phyloP scores from a whole-genome alignment of 768 basidiomycete species.

The Leccinum fibrillosum region DNA sequence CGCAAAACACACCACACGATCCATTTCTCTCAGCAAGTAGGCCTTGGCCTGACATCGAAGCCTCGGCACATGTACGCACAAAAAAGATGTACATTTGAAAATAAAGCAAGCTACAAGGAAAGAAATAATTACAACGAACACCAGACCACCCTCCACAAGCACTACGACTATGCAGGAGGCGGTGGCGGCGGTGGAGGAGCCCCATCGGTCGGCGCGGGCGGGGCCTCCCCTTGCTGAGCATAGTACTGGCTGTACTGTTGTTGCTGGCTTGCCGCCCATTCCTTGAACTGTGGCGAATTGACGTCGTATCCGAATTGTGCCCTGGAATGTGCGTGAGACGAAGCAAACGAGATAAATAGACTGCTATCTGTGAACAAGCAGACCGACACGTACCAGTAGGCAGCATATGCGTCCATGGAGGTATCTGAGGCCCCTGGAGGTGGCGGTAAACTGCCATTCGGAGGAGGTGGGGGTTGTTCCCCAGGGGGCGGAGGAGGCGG shows the following conservation, averaged over 20 bases:
- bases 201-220: constrained; percentile 22
- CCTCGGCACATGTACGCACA: neutral
- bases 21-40: no score
- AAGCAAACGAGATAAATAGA: neutral
- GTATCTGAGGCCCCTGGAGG: constrained; percentile 39
- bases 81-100: constrained; percentile 29
- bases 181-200: constrained; percentile 17
- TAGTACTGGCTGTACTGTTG: constrained; percentile 79
- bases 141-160: neutral
- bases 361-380: neutral
- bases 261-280: constrained; percentile 64
- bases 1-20: no score
- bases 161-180: constrained; percentile 22
- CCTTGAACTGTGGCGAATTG: constrained; percentile 77
- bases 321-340: constrained; percentile 37
- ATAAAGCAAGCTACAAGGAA: constrained; percentile 29
- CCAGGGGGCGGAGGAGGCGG: constrained; percentile 49
- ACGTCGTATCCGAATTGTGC: constrained; percentile 85
- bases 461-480: constrained; percentile 53
- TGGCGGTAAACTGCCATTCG: constrained; percentile 42
- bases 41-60: no score
- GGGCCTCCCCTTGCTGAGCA: constrained; percentile 51
- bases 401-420: constrained; percentile 52
- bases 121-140: constrained; percentile 20
- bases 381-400: constrained; percentile 52